phyloP scores from a whole-genome alignment of 2,329 filamentous ascomycete species.

The Grosmannia serpens region DNA sequence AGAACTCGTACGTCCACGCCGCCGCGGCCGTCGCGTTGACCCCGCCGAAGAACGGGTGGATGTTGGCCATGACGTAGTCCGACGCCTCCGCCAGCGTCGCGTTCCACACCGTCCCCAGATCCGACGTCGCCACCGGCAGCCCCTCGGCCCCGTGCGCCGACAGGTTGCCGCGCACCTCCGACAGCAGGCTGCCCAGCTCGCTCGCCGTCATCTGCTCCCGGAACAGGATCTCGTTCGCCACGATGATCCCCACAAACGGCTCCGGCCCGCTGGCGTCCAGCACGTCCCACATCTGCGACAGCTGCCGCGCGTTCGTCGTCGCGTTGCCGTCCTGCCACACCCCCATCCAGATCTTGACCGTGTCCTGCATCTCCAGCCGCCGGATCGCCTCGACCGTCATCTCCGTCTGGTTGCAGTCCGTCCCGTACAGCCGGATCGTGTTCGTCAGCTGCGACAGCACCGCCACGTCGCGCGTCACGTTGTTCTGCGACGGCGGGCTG shows the following conservation, averaged over 20 bases:
- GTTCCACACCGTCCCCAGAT: slow-evolving; percentile 83
- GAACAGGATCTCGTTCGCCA: slow-evolving; percentile 70
- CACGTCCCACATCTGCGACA: slow-evolving; percentile 74
- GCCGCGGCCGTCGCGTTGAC: slow-evolving; percentile 57
- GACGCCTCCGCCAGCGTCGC: slow-evolving; percentile 54
- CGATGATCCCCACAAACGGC: slow-evolving; percentile 72
- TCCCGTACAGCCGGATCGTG: slow-evolving; percentile 79
- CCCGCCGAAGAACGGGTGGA: slow-evolving; percentile 92
- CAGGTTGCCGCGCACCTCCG: slow-evolving; percentile 60
- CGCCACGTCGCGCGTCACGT: slow-evolving; percentile 82
- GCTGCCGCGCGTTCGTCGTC: slow-evolving; percentile 74
- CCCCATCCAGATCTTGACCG: slow-evolving; percentile 83
- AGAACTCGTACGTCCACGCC: slow-evolving; percentile 75
- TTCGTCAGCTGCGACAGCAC: slow-evolving; percentile 85
- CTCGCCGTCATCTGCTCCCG: slow-evolving; percentile 61
- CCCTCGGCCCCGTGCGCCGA: slow-evolving; percentile 47
- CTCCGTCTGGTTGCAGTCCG: slow-evolving; percentile 94
- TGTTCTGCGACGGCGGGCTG: slow-evolving; percentile 79
- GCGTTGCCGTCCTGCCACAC: slow-evolving; percentile 82
- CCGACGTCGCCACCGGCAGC: slow-evolving; percentile 74
- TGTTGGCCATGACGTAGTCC: slow-evolving; percentile 91
- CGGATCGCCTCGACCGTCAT: slow-evolving; percentile 81
- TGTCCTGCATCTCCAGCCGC: slow-evolving; percentile 55
- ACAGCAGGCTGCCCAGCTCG: slow-evolving; percentile 52
- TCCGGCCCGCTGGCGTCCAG: slow-evolving; percentile 55